These are phyloP conservation scores for Actinomortierella ambigua DNA, from an alignment of 371 early-diverging fungal genomes.

Conservation along the genomic window DNA sequence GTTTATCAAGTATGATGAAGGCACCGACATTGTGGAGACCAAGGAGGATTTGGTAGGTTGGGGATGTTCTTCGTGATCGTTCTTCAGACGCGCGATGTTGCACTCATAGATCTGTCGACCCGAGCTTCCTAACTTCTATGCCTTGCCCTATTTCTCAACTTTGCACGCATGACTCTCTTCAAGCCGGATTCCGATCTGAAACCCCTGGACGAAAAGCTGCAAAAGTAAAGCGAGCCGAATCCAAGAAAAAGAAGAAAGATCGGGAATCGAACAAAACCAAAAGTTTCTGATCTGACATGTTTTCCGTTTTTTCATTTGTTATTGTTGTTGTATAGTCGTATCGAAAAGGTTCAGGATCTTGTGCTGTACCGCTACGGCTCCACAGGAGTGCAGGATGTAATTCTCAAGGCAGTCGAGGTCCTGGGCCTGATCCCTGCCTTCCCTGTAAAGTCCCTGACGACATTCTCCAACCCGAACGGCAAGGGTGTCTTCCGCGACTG, in stretches of 20 bases:
- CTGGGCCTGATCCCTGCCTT: slow-evolving; percentile 72
- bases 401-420: slow-evolving; percentile 64
- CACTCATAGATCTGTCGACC: slow-evolving; percentile 1
- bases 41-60: slow-evolving; percentile 54
- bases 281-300: neutral
- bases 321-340: slow-evolving; percentile 48
- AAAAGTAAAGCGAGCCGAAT: slow-evolving; percentile 35
- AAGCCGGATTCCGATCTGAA: slow-evolving; percentile 58
- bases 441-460: slow-evolving; percentile 76
- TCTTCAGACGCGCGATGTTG: neutral
- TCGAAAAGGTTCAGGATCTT: slow-evolving; percentile 81
- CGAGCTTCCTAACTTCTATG: no score
- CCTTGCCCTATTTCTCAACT: slow-evolving; percentile 3
- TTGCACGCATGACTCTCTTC: neutral
- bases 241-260: neutral
- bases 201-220: slow-evolving; percentile 66
- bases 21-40: slow-evolving; percentile 68
- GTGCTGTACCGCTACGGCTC: slow-evolving; percentile 81
- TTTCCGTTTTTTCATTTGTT: neutral
- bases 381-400: slow-evolving; percentile 74
- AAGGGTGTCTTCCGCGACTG: slow-evolving; percentile 75
- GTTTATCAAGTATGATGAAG: slow-evolving; percentile 69
- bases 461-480: slow-evolving; percentile 55
- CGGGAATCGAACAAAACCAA: neutral
- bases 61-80: neutral